Conservation (phyloP, 768 basidiomycete species). For the Suillus subluteus region DNA sequence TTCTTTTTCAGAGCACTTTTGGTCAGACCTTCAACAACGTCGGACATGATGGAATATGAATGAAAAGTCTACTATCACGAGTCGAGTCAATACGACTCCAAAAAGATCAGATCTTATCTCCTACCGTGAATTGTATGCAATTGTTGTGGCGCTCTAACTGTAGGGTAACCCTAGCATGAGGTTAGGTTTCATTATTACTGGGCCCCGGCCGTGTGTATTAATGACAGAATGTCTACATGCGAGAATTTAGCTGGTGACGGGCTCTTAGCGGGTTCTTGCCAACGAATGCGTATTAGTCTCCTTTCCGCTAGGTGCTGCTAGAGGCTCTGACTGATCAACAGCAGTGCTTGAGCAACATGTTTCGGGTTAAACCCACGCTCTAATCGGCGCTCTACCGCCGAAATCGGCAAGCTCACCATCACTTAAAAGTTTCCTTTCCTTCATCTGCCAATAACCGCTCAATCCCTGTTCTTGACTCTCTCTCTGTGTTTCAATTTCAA, state of each 20-base stretch:
- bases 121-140: background rate
- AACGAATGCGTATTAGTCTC: background rate
- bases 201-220: slow-evolving; percentile 7
- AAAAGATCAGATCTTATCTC: slow-evolving; percentile 26
- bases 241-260: background rate
- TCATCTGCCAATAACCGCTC: slow-evolving; percentile 7
- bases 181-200: slow-evolving; percentile 24
- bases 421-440: slow-evolving; percentile 8
- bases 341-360: slow-evolving; percentile 8
- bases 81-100: slow-evolving; percentile 11
- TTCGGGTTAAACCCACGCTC: slow-evolving; percentile 12
- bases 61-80: background rate
- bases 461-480: slow-evolving; percentile 23
- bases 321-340: background rate
- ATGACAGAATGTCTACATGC: slow-evolving; percentile 3
- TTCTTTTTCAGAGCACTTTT: slow-evolving; percentile 93
- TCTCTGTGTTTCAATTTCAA: slow-evolving; percentile 25
- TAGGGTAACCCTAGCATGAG: slow-evolving; percentile 17
- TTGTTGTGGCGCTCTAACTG: slow-evolving; percentile 5
- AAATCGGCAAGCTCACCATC: slow-evolving; percentile 17
- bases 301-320: background rate
- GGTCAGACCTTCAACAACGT: slow-evolving; percentile 52
- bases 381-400: slow-evolving; percentile 21
- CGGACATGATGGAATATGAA: slow-evolving; percentile 22
- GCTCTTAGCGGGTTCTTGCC: background rate